Evolutionary conservation across 2,329 filamentous ascomycete genomes (phyloP).

Genomic region (Mycogone perniciosa): DNA sequence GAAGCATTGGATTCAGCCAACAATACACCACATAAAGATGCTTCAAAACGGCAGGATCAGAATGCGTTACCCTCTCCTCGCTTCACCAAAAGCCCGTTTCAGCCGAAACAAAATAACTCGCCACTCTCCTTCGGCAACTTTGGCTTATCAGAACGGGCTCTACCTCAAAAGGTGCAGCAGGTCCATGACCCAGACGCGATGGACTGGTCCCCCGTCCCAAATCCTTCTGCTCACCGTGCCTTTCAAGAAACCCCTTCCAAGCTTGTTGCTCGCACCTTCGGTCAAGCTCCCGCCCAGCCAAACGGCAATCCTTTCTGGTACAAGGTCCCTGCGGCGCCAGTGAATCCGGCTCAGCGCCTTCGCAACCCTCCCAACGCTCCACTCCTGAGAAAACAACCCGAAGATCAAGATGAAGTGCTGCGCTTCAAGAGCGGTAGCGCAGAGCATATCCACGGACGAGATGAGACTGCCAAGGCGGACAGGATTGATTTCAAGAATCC

Average conservation of each 20-base stretch:
- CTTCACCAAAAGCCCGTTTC: background rate
- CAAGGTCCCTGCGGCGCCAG: constrained; percentile 62
- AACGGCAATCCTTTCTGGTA: constrained; percentile 56
- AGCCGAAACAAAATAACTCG: background rate
- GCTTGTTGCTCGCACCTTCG: constrained; percentile 38
- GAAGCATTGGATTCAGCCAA: constrained; percentile 27
- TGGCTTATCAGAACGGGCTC: constrained; percentile 14
- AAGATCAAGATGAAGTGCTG: constrained; percentile 19
- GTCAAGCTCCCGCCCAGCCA: constrained; percentile 37
- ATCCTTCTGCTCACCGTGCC: constrained; percentile 45
- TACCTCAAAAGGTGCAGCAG: constrained; percentile 14
- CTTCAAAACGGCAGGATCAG: constrained; percentile 1
- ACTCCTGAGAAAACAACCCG: constrained; percentile 44
- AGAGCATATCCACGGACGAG: constrained; percentile 3
- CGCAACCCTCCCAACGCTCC: constrained; percentile 56
- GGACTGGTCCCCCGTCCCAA: constrained; percentile 62
- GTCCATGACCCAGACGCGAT: constrained; percentile 52
- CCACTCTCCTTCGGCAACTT: constrained; percentile 10
- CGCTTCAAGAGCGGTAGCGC: background rate
- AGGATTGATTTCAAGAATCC: constrained; percentile 50
- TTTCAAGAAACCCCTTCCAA: constrained; percentile 42
- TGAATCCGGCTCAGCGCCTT: constrained; percentile 55
- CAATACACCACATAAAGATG: constrained; percentile 10
- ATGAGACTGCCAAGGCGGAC: constrained; percentile 14
- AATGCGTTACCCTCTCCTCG: constrained; percentile 5